These are phyloP conservation scores for Colletotrichum eremochloae DNA, from an alignment of 2,329 filamentous ascomycete species.

Conservation along the genomic window DNA sequence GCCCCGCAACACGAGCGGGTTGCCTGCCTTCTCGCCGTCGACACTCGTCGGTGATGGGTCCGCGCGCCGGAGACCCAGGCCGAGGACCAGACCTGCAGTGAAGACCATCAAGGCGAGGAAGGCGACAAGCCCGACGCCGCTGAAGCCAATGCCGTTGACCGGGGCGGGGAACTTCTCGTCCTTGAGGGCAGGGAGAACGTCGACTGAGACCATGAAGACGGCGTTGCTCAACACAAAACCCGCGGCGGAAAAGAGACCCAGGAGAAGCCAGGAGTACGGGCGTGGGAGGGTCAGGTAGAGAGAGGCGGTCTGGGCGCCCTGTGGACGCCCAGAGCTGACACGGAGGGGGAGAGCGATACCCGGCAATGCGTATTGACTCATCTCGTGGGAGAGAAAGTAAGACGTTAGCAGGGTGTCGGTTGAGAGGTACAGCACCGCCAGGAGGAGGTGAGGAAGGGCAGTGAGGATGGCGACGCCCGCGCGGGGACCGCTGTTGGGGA, in stretches of 20 bases:
- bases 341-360: constrained; percentile 55
- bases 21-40: constrained; percentile 56
- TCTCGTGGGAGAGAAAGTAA: constrained; percentile 65
- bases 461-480: constrained; percentile 55
- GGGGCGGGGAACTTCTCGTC: constrained; percentile 40
- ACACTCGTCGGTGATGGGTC: constrained; percentile 52
- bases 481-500: constrained; percentile 44
- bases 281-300: constrained; percentile 65
- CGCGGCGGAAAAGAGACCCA: constrained; percentile 58
- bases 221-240: constrained; percentile 58
- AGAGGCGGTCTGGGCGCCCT: constrained; percentile 61
- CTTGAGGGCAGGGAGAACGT: constrained; percentile 38
- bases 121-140: constrained; percentile 57
- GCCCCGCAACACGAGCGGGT: constrained; percentile 62
- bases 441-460: constrained; percentile 62
- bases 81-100: constrained; percentile 52
- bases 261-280: constrained; percentile 59
- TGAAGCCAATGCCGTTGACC: constrained; percentile 56
- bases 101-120: constrained; percentile 57
- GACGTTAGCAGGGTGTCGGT: constrained; percentile 62
- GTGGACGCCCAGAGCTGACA: constrained; percentile 59
- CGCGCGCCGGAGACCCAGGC: constrained; percentile 57
- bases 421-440: constrained; percentile 62
- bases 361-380: constrained; percentile 57
- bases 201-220: constrained; percentile 53